These are phyloP conservation scores for Rhododendron simsii DNA, from an alignment of 148 eudicot species.

Conservation along the genomic window DNA sequence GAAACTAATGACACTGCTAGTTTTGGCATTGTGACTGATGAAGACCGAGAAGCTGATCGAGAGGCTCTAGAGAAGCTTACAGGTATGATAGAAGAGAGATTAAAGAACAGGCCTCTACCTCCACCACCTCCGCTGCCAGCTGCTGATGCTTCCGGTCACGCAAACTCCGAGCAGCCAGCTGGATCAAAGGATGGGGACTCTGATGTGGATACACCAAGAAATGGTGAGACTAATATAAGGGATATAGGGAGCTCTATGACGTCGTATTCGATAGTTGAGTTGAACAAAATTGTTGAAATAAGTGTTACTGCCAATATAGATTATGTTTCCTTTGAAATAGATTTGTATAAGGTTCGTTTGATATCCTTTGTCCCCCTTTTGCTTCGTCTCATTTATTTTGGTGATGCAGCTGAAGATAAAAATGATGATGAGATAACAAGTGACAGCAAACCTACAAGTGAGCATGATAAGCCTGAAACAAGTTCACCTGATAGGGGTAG, in stretches of 20 bases:
- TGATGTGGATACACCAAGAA: slow-evolving; percentile 43
- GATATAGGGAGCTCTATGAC: neutral
- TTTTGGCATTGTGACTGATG: slow-evolving; percentile 81
- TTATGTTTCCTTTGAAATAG: neutral
- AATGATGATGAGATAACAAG: slow-evolving; percentile 67
- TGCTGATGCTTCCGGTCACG: slow-evolving; percentile 37
- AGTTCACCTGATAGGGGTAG: slow-evolving; percentile 81
- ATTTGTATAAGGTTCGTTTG: neutral
- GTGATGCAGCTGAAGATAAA: slow-evolving; percentile 54
- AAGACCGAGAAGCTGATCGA: slow-evolving; percentile 72
- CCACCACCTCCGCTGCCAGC: slow-evolving; percentile 59
- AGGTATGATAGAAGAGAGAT: slow-evolving; percentile 68
- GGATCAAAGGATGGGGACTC: slow-evolving; percentile 70
- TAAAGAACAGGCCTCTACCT: slow-evolving; percentile 69
- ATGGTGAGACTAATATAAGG: slow-evolving; percentile 33
- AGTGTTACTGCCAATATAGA: neutral
- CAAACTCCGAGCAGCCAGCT: slow-evolving; percentile 56
- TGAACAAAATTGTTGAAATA: neutral
- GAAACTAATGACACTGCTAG: slow-evolving; percentile 45
- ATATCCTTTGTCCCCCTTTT: neutral
- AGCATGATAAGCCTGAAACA: slow-evolving; percentile 53
- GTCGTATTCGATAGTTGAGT: neutral
- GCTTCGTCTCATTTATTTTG: neutral
- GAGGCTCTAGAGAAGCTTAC: slow-evolving; percentile 68
- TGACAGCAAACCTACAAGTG: slow-evolving; percentile 48